These are phyloP conservation scores for Grigorovia jiainica DNA, from an alignment of 805 yeast genomes.

Conservation along the genomic window DNA sequence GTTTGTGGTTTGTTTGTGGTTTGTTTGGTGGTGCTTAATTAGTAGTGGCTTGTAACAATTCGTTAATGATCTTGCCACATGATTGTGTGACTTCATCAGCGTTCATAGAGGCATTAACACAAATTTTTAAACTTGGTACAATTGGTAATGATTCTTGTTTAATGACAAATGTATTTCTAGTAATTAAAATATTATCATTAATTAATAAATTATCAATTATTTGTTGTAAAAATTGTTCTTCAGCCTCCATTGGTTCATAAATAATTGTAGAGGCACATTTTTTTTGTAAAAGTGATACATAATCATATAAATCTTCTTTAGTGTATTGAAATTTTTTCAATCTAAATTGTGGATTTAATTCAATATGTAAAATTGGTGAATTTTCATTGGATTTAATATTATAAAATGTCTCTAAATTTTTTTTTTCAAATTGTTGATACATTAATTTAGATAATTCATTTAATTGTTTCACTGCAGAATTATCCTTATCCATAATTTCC, in stretches of 20 bases:
- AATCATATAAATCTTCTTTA: constrained; percentile 20
- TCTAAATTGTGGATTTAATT: constrained; percentile 36
- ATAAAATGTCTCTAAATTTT: constrained; percentile 31
- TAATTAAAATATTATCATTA: constrained; percentile 47
- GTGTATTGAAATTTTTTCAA: constrained; percentile 25
- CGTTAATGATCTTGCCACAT: constrained; percentile 28
- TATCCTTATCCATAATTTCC: constrained; percentile 36
- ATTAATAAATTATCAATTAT: constrained; percentile 50
- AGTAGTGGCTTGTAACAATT: not conserved
- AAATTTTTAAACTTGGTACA: constrained; percentile 49
- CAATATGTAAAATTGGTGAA: constrained; percentile 65
- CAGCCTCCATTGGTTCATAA: constrained; percentile 34
- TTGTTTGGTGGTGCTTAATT: not conserved
- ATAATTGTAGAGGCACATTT: constrained; percentile 26
- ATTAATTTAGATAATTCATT: constrained; percentile 34
- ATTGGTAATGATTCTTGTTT: constrained; percentile 69
- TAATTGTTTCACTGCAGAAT: constrained; percentile 28
- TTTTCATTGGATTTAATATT: constrained; percentile 45
- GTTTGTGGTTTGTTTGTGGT: not conserved
- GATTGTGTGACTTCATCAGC: constrained; percentile 37
- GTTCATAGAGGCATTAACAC: constrained; percentile 38
- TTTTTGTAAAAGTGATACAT: constrained; percentile 21
- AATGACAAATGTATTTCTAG: constrained; percentile 53
- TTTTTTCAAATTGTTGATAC: constrained; percentile 33
- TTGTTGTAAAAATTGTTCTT: constrained; percentile 53